Evolutionary conservation across 2,329 filamentous ascomycete species (phyloP).

Genomic region (Aspergillus vadensis): DNA sequence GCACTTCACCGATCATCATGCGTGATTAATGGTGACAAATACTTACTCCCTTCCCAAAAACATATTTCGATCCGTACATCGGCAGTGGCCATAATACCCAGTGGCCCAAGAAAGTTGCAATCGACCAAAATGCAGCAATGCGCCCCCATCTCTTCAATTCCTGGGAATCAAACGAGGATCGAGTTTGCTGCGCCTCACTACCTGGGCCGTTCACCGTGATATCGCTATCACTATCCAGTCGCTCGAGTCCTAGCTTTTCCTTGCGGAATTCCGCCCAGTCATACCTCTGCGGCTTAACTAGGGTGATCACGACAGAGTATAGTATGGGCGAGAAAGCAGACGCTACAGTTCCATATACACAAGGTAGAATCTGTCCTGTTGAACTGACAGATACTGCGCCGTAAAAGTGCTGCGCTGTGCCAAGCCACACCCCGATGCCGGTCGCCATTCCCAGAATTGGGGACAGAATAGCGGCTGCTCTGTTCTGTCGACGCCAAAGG

Average conservation of each 20-base stretch:
- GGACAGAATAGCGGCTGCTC: constrained; percentile 52
- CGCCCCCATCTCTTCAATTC: constrained; percentile 51
- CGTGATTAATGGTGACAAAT: background rate
- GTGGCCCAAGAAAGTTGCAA: constrained; percentile 55
- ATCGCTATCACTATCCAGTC: constrained; percentile 23
- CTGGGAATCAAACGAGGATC: constrained; percentile 29
- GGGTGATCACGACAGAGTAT: constrained; percentile 52
- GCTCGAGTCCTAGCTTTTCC: constrained; percentile 33
- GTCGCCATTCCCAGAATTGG: constrained; percentile 55
- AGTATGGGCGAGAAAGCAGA: constrained; percentile 57
- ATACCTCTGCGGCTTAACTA: constrained; percentile 48
- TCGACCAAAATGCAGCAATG: constrained; percentile 51
- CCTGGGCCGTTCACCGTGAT: background rate
- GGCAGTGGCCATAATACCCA: constrained; percentile 59
- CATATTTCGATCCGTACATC: constrained; percentile 56
- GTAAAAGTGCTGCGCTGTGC: constrained; percentile 49
- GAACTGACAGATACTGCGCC: constrained; percentile 53
- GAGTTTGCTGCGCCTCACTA: background rate
- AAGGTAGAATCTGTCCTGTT: constrained; percentile 54
- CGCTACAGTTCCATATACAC: constrained; percentile 56
- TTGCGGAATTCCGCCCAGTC: constrained; percentile 44
- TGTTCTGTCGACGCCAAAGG: constrained; percentile 55
- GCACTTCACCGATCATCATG: background rate
- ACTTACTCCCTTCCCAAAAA: constrained; percentile 48
- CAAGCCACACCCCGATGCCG: constrained; percentile 57